Percentiles rank a stretch among this genome's conserved stretches.
phyloP scores from a whole-genome alignment of 768 basidiomycete genomes.

The Tulasnella sp. region DNA sequence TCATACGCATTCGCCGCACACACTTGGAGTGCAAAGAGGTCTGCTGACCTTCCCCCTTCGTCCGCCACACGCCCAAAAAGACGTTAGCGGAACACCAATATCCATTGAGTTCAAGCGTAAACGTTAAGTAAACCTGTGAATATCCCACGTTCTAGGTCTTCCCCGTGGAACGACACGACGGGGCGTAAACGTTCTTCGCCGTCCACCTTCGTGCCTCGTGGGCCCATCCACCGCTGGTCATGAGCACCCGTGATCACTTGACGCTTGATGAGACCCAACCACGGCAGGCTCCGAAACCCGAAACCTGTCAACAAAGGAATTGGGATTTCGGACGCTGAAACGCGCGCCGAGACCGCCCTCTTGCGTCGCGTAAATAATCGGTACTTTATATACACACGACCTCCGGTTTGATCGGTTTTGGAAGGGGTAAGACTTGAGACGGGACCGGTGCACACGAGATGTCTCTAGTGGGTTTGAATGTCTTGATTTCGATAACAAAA shows the following conservation, averaged over 20 bases:
- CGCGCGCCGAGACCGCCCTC: too few relatives aligned
- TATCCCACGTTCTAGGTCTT: background rate
- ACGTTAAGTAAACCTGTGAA: background rate
- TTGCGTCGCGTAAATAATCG: too few relatives aligned
- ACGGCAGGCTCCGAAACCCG: too few relatives aligned
- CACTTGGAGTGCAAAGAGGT: background rate
- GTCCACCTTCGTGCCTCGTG: background rate
- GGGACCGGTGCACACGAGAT: too few relatives aligned
- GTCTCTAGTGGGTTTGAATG: too few relatives aligned
- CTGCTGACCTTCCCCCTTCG: background rate
- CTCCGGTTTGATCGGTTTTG: too few relatives aligned
- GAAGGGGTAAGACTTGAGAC: too few relatives aligned
- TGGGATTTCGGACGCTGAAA: too few relatives aligned
- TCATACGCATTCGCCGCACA: background rate
- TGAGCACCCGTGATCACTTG: background rate
- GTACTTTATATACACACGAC: too few relatives aligned
- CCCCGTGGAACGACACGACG: background rate
- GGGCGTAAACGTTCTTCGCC: background rate
- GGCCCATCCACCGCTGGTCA: background rate
- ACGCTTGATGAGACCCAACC: too few relatives aligned
- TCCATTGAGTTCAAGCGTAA: background rate
- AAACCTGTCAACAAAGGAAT: background rate
- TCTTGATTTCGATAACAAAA: too few relatives aligned
- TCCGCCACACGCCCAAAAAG: background rate
- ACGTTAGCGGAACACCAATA: background rate